Conservation (phyloP, 306 rosid genomes). For the Quercus wislizeni region DNA sequence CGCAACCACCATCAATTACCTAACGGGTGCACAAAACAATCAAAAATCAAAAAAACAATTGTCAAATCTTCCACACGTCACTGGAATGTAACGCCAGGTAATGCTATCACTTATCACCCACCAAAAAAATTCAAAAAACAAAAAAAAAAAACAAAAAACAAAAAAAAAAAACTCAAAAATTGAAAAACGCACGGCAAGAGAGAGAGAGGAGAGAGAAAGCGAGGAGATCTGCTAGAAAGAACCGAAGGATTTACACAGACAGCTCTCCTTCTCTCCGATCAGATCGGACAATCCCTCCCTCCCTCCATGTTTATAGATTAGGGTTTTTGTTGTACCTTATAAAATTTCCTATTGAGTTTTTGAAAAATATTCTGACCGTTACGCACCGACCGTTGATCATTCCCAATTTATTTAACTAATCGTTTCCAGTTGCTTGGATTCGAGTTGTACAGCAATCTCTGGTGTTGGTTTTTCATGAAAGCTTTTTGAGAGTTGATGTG, state of each 20-base stretch:
- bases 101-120: conserved; percentile 3
- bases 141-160: not conserved
- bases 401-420: conserved; percentile 9
- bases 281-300: conserved; percentile 48
- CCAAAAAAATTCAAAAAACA: conserved; percentile 11
- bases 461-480: not conserved
- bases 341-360: not conserved
- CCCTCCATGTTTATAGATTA: conserved; percentile 14
- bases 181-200: no score
- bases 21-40: not conserved
- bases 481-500: conserved; percentile 5
- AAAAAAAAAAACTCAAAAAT: not conserved
- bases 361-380: conserved; percentile 1
- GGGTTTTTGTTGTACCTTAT: not conserved
- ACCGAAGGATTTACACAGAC: conserved; percentile 8
- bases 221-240: conserved; percentile 35
- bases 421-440: conserved; percentile 37
- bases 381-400: conserved; percentile 28
- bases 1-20: not conserved
- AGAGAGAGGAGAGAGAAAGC: conserved; percentile 1
- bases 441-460: not conserved
- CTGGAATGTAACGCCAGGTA: not conserved
- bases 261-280: conserved; percentile 51
- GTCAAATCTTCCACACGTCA: not conserved
- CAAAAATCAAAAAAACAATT: not conserved